A percentile compares a stretch with the other conserved stretches of the same genome.
phyloP scores from a whole-genome alignment of 2,329 filamentous ascomycete genomes.

The Ophiostoma sp. region DNA sequence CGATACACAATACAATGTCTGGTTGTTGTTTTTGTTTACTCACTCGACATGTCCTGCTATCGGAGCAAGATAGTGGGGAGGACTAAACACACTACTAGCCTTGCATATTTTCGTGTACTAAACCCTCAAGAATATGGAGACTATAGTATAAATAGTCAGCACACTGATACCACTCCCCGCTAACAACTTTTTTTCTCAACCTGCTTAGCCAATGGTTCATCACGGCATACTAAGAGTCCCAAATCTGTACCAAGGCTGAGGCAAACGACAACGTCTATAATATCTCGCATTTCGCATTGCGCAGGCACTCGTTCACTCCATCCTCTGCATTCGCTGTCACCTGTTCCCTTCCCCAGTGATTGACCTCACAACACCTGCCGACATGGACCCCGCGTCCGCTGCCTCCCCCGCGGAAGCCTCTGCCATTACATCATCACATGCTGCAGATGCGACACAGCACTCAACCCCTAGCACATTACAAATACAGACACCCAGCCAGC shows the following conservation, averaged over 20 bases:
- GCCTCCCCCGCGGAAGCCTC: constrained; percentile 4
- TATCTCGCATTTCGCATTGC: too few relatives aligned
- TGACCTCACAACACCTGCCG: neutral
- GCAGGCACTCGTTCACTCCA: neutral
- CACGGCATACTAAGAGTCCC: neutral
- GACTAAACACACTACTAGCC: neutral
- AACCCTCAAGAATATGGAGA: too few relatives aligned
- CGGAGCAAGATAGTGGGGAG: neutral
- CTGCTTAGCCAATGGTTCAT: constrained; percentile 10
- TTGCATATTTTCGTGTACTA: neutral
- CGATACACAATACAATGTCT: too few relatives aligned
- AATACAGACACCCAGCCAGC: neutral
- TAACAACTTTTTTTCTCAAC: constrained; percentile 16
- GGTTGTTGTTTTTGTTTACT: too few relatives aligned
- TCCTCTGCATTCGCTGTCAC: neutral
- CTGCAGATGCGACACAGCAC: neutral
- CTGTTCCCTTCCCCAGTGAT: neutral
- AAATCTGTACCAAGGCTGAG: neutral
- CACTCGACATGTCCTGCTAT: neutral
- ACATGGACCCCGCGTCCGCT: constrained; percentile 19
- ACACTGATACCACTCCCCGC: constrained; percentile 11
- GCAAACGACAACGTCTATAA: neutral
- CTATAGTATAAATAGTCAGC: neutral
- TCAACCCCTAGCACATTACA: neutral
- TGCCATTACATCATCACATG: constrained; percentile 16